These are phyloP conservation scores for sorghum (Sorghum bicolor) DNA, from an alignment of 176 grass and related monocot genomes.

Conservation along the genomic window DNA sequence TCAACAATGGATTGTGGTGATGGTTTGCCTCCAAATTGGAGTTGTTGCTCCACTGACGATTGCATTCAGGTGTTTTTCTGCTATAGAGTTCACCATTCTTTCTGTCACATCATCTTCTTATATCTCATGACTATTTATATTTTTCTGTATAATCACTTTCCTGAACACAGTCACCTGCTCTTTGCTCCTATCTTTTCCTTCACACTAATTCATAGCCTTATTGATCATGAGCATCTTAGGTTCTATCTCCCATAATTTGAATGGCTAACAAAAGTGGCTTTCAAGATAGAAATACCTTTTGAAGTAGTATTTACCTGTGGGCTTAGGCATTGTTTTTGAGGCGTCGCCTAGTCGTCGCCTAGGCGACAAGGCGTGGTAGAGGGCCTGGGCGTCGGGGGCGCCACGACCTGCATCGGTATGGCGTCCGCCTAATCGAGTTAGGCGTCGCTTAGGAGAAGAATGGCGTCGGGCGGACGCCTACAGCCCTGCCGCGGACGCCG, in stretches of 20 bases:
- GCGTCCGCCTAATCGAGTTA: no score
- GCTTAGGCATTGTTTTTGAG: no score
- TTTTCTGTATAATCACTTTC: background rate
- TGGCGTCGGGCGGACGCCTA: no score
- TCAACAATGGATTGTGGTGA: slow-evolving; percentile 87
- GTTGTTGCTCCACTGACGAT: slow-evolving; percentile 54
- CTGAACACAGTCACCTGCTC: background rate
- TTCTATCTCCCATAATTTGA: background rate
- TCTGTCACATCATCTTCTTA: background rate
- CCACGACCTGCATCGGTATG: no score
- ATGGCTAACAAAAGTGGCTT: background rate
- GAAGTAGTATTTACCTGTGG: background rate
- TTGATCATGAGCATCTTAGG: background rate
- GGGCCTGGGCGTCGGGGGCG: no score
- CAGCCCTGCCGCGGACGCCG: no score
- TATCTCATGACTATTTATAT: background rate
- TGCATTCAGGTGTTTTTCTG: slow-evolving; percentile 68
- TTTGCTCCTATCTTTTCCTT: background rate
- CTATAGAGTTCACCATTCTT: background rate
- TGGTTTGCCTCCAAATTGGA: slow-evolving; percentile 81
- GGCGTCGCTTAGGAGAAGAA: no score
- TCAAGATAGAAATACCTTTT: background rate
- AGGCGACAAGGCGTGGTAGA: no score
- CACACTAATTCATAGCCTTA: background rate
- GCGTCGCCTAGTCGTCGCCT: no score